Conservation (phyloP, 176 grass and related monocot species). For the Musa itinerans region DNA sequence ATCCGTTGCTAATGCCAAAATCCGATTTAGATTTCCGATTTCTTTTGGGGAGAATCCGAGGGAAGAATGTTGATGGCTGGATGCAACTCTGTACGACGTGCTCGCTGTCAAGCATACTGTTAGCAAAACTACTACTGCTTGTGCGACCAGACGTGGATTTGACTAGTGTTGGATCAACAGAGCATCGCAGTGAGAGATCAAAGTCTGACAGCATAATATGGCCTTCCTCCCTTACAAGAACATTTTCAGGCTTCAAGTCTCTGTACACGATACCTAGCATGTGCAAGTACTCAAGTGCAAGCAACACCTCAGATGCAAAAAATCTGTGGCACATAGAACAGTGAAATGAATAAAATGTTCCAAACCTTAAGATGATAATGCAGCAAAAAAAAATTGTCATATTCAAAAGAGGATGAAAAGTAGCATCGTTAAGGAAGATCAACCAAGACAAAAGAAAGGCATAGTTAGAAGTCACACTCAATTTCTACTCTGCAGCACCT, state of each 20-base stretch:
- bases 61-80: conserved; percentile 45
- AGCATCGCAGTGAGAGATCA: conserved; percentile 74
- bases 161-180: conserved; percentile 67
- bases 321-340: conserved; percentile 35
- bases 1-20: conserved; percentile 15
- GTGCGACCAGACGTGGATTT: conserved; percentile 46
- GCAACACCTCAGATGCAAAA: conserved; percentile 72
- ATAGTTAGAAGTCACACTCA: no score
- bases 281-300: conserved; percentile 86
- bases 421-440: no score
- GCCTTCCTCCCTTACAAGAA: conserved; percentile 66
- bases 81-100: conserved; percentile 45
- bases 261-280: conserved; percentile 86
- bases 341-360: background rate
- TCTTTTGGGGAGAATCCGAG: conserved; percentile 40
- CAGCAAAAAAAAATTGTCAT: no score
- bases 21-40: conserved; percentile 31
- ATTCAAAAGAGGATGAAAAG: no score
- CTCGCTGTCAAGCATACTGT: conserved; percentile 21
- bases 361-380: no score
- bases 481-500: no score
- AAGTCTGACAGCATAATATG: conserved; percentile 98
- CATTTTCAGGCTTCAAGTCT: conserved; percentile 84
- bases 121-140: background rate
- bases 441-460: no score